Percentiles rank a stretch among this genome's conserved stretches.
These are phyloP conservation scores for Cucurbita argyrosperma DNA, from an alignment of 306 rosid genomes.

Conservation along the genomic window DNA sequence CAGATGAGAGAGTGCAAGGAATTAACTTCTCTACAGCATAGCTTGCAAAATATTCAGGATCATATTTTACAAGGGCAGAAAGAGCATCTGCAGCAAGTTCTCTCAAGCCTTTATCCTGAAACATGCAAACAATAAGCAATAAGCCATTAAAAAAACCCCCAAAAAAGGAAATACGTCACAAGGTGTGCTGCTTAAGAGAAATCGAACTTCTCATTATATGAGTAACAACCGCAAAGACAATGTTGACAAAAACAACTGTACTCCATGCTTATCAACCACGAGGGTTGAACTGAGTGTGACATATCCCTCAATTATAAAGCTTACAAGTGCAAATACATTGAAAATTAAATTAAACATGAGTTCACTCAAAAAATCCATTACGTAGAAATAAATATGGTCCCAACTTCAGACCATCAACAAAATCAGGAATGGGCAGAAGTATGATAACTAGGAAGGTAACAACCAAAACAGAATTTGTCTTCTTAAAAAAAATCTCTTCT, in stretches of 20 bases:
- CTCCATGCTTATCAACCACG: background rate
- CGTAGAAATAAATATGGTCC: background rate
- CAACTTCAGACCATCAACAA: background rate
- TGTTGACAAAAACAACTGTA: background rate
- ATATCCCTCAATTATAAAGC: background rate
- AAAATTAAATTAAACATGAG: background rate
- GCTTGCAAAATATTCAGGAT: constrained; percentile 53
- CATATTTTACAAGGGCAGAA: constrained; percentile 68
- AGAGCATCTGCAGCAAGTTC: constrained; percentile 88
- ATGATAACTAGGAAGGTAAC: background rate
- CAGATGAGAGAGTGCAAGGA: constrained; percentile 84
- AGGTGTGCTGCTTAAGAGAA: background rate
- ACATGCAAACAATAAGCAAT: constrained; percentile 18
- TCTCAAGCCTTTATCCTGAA: constrained; percentile 86
- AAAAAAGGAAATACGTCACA: background rate
- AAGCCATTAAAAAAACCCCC: constrained; percentile 10
- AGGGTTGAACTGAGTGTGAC: background rate
- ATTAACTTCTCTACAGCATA: constrained; percentile 53
- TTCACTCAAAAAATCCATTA: background rate
- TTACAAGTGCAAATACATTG: background rate
- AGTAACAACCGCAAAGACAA: background rate
- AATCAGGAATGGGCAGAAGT: background rate
- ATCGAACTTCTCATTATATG: background rate
- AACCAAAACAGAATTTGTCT: background rate
- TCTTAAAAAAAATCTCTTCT: background rate